Evolutionary conservation across 2,329 filamentous ascomycete genomes (phyloP), one percentile per base, ranked within the genome.

Genomic region (Cladobotryum protrusum): DNA sequence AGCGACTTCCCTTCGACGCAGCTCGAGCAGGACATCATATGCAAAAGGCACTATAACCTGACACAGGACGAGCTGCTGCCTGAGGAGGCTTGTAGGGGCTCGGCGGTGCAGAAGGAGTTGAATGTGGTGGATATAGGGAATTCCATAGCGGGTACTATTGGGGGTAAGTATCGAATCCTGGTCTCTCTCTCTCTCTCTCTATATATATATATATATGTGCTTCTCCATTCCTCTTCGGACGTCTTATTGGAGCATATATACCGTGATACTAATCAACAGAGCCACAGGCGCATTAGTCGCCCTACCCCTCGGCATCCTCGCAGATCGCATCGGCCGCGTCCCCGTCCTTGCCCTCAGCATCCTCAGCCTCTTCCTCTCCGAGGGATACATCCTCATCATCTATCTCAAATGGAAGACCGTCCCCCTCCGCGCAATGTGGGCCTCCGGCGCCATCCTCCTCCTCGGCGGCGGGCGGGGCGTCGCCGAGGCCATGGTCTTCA

Each of bases 401-500:
- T 52, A 49, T 43, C 57, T 52, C 54, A 50, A 56, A 40, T 58
- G 56, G 46, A 50, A 40, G 4, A 32, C 19, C 1, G 43, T 63
- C 1, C 57, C 61, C 6, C 40, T 61, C 6, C 45, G 54, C 34
- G 60, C 60, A 1, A 52, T 63, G 17, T 63, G 59, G 60, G 59
- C 51, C 1, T 32, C 56, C 1, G 60, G 60, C 18, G 52, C 44
- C 15, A 43, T 56, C 7, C 39, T 61, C 9, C 45, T 63, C 19
- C 12, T 61, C n/a, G 59, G 61, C 2, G 61, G 61, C 8, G 60
- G 61, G 5, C 50, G 54, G 15, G 52, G 54, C 20, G 56, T 63
- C 24, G 56, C 54, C 13, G 61, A 63, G 33, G 58, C 60, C 29
- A 62, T 63, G 55, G 52, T 63, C 12, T 63, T 63, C 44, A 53